These are phyloP conservation scores for Lentinula lateritia DNA, from an alignment of 768 basidiomycete genomes.

Conservation along the genomic window DNA sequence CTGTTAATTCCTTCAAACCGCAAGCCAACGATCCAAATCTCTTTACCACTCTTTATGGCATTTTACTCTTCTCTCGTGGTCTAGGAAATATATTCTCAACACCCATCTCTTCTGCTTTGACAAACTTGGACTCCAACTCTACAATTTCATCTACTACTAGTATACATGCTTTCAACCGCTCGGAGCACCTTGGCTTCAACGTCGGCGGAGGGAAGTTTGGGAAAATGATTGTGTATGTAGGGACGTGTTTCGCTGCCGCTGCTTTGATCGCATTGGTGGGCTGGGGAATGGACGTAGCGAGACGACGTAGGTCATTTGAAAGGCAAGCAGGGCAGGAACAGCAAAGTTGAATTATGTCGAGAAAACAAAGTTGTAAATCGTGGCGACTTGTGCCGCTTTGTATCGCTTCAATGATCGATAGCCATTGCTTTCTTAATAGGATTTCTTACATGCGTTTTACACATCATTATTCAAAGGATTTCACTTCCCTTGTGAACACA, in stretches of 20 bases:
- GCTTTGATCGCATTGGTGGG: slow-evolving; percentile 11
- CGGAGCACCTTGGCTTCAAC: slow-evolving; percentile 12
- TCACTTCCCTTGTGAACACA: too few species aligned
- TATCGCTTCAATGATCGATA: too few species aligned
- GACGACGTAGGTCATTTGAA: neutral
- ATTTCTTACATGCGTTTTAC: too few species aligned
- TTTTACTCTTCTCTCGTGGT: slow-evolving; percentile 18
- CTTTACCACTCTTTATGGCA: slow-evolving; percentile 15
- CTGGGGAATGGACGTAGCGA: slow-evolving; percentile 4
- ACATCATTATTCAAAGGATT: too few species aligned
- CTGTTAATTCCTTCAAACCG: neutral
- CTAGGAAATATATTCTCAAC: slow-evolving; percentile 21
- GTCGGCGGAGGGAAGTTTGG: slow-evolving; percentile 20
- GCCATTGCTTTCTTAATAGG: too few species aligned
- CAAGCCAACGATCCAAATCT: slow-evolving; percentile 13
- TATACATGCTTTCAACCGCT: neutral
- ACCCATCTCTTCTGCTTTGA: slow-evolving; percentile 16
- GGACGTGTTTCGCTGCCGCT: slow-evolving; percentile 21
- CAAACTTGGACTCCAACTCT: neutral
- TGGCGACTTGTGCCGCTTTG: too few species aligned
- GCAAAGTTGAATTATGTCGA: too few species aligned
- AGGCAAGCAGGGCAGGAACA: too few species aligned
- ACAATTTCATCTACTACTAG: neutral
- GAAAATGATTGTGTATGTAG: slow-evolving; percentile 22
- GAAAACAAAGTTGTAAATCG: too few species aligned